Evolutionary conservation across 352 stramenopile species (phyloP), one percentile per base, ranked within the genome.

Genomic region (Blastocystis sp.): DNA sequence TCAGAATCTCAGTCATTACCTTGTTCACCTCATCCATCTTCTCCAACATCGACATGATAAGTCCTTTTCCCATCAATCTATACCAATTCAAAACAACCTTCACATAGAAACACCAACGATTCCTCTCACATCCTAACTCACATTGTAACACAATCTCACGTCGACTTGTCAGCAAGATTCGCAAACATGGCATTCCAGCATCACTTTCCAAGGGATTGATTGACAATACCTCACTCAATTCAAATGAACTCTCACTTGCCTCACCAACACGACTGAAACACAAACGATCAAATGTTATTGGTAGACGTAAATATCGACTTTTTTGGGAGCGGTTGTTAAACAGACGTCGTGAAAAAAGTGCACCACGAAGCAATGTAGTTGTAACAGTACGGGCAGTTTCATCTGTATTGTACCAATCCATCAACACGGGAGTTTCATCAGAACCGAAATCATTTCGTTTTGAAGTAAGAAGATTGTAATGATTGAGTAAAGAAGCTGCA

Each of bases 41-140:
- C 9, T n/a, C 27, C 4, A 27, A 14, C 71, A 83, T 83, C 2
- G 43, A 66, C 3, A 54, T 37, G 4, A 83, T 2, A 2, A 83
- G 19, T n/a, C 19, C 29, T 35, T n/a, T 19, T 12, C 71, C 71
- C 21, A 39, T 67, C 35, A 37, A 11, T 21, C 51, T n/a, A 27
- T 65, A 83, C 71, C 71, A 83, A 0, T 11, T 32, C 3, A 66
- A 6, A 52, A 83, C 24, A 27, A 83, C 71, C 35, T 83, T 83
- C 71, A 83, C 46, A 43, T 83, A 83, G n/a, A 83, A 52, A 2
- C n/a, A 6, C 71, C 71, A 83, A 21, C 71, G 71, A 39, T 37
- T 83, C 21, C 46, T 9, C 35, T 83, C 71, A 35, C 14, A n/a
- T 29, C 35, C 49, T 16, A 83, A 32, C 1, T 83, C 71, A 56